phyloP scores from a whole-genome alignment of 2,329 filamentous ascomycete genomes.

The Zasmidium cellare region DNA sequence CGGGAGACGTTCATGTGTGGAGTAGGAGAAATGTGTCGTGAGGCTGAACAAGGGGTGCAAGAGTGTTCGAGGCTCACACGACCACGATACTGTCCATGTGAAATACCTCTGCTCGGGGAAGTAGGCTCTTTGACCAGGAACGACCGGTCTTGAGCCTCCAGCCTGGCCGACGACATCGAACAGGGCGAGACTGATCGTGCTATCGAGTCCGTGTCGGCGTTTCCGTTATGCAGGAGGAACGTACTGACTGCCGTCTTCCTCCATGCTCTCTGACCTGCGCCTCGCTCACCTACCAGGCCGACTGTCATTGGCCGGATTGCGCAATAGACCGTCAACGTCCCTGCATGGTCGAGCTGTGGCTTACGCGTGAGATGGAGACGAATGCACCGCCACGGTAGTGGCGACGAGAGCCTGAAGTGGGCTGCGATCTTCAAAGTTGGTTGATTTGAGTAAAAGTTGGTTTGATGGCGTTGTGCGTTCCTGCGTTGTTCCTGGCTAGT shows the following conservation, averaged over 20 bases:
- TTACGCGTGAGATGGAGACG: background rate
- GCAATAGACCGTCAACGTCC: conserved; percentile 8
- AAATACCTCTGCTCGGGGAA: background rate
- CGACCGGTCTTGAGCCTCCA: background rate
- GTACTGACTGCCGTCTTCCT: background rate
- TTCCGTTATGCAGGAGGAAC: conserved; percentile 1
- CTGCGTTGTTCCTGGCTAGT: conserved; percentile 9
- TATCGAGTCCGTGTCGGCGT: conserved; percentile 5
- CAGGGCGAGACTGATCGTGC: background rate
- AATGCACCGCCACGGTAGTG: background rate
- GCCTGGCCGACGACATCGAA: background rate
- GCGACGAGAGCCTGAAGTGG: background rate
- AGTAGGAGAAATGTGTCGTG: background rate
- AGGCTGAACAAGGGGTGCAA: background rate
- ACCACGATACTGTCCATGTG: background rate
- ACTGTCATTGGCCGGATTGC: conserved; percentile 15
- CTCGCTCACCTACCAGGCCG: background rate
- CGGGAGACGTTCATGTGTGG: background rate
- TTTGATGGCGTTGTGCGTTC: background rate
- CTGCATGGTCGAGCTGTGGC: background rate
- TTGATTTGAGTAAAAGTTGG: conserved; percentile 2
- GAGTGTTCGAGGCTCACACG: background rate
- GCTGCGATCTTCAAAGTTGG: conserved; percentile 3
- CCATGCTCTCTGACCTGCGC: background rate
- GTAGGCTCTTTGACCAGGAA: background rate